Evolutionary conservation across 306 rosid species (phyloP), one percentile per base, ranked within the genome.

Genomic region (Acacia acuminata): DNA sequence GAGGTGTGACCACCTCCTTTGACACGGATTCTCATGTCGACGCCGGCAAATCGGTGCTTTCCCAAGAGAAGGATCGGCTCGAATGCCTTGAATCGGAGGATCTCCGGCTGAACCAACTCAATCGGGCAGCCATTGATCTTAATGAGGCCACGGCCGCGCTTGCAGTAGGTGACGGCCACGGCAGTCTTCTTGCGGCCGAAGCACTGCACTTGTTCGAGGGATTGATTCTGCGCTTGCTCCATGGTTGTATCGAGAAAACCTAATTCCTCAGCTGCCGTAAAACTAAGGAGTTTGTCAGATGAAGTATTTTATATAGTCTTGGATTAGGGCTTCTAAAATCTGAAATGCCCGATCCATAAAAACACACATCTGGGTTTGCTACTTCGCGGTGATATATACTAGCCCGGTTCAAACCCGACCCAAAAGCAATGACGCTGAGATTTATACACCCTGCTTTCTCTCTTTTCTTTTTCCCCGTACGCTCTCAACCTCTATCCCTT

Each of bases 101-200:
- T 92, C 81, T 94, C 98, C 2, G 97, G 97, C 79, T 94, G 88
- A 1, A 94, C 86, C 0, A 94, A 89, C 86, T 94, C 97, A 81
- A 94, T 94, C 0, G 98, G 98, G 81, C 91, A 88, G 1, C 98
- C 98, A 16, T 94, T 94, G 88, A 94, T 91, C 89, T 94, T 94
- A 82, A 94, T 94, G 34, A 94, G 85, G 0, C 98, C 97, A 2
- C 92, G 87, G 6, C 98, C 98, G 0, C 95, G 93, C 88, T 94
- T 94, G 88, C 98, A 94, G 90, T 94, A 75, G 8, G 97, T 94
- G 8, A 94, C 97, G 0, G 98, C 98, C 15, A 94, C 98, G 0
- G 98, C 98, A 4, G 94, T 94, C 86, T 94, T 94, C 86, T 94
- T 94, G 13, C 97, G 90, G 12, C 98, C 98, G 60, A 94, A 94